Percentiles rank a stretch among this genome's conserved stretches.
Evolutionary conservation across 768 basidiomycete species (phyloP).

Genomic region (Phylloporus sp.): DNA sequence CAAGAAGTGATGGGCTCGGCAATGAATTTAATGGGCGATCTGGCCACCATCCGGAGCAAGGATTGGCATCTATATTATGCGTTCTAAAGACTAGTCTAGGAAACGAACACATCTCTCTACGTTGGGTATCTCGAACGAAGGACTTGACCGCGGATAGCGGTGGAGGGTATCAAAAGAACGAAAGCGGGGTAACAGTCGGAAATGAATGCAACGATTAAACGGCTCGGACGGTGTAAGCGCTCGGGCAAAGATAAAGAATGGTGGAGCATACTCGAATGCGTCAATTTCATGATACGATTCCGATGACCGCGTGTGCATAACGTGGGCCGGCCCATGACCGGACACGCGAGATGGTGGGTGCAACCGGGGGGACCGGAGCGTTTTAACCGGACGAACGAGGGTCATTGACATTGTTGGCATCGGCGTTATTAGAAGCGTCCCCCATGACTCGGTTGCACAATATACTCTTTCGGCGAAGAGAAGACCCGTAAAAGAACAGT

Average conservation of each 20-base stretch:
- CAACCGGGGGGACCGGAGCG: background rate
- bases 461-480: constrained; percentile 23
- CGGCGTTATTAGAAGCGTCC: background rate
- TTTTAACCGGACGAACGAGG: constrained; percentile 1
- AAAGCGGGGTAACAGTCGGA: background rate
- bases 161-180: background rate
- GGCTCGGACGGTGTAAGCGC: background rate
- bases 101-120: background rate
- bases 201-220: background rate
- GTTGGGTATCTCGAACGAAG: background rate
- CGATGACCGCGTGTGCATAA: no score
- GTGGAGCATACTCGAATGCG: background rate
- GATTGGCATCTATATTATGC: background rate
- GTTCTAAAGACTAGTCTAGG: background rate
- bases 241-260: background rate
- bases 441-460: constrained; percentile 18
- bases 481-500: constrained; percentile 28
- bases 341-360: no score
- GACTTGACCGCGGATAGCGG: background rate
- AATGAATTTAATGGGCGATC: no score
- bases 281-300: constrained; percentile 4
- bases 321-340: no score
- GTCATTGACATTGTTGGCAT: background rate
- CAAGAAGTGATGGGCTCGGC: no score
- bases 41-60: no score